Evolutionary conservation across 1,284 basidiomycete genomes (phyloP).

Genomic region (Leccinum pallidistipes): DNA sequence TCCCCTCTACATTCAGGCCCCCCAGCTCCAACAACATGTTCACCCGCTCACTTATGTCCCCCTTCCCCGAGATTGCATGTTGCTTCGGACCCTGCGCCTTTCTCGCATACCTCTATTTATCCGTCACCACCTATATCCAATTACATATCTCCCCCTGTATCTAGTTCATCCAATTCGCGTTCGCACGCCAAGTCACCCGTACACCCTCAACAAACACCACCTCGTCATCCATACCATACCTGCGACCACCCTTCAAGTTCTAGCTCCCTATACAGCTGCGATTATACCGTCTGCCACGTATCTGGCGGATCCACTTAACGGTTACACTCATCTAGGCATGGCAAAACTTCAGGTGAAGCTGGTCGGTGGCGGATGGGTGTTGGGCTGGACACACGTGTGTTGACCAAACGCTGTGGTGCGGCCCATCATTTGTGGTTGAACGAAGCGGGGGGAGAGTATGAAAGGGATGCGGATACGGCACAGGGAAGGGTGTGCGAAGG

Average conservation of each 20-base stretch:
- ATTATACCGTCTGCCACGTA: slow-evolving; percentile 64
- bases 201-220: slow-evolving; percentile 34
- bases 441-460: slow-evolving; percentile 16
- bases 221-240: slow-evolving; percentile 40
- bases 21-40: slow-evolving; percentile 17
- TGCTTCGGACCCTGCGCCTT: slow-evolving; percentile 32
- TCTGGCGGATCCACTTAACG: slow-evolving; percentile 65
- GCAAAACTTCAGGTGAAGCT: slow-evolving; percentile 81
- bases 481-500: slow-evolving; percentile 20
- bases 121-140: slow-evolving; percentile 33
- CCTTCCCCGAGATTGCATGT: slow-evolving; percentile 32
- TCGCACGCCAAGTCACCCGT: slow-evolving; percentile 38
- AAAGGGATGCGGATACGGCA: slow-evolving; percentile 19
- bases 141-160: slow-evolving; percentile 24
- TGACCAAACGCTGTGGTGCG: slow-evolving; percentile 87
- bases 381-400: slow-evolving; percentile 84
- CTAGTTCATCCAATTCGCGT: slow-evolving; percentile 34
- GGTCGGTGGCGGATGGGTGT: slow-evolving; percentile 78
- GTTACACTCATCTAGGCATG: slow-evolving; percentile 69
- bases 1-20: slow-evolving; percentile 5
- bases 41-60: slow-evolving; percentile 29
- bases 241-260: slow-evolving; percentile 39
- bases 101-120: slow-evolving; percentile 28
- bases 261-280: slow-evolving; percentile 56
- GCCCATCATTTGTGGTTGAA: slow-evolving; percentile 62